Evolutionary conservation across 176 grass and related monocot species (phyloP), one percentile per base, ranked within the genome.

Genomic region (Musa troglodytarum): DNA sequence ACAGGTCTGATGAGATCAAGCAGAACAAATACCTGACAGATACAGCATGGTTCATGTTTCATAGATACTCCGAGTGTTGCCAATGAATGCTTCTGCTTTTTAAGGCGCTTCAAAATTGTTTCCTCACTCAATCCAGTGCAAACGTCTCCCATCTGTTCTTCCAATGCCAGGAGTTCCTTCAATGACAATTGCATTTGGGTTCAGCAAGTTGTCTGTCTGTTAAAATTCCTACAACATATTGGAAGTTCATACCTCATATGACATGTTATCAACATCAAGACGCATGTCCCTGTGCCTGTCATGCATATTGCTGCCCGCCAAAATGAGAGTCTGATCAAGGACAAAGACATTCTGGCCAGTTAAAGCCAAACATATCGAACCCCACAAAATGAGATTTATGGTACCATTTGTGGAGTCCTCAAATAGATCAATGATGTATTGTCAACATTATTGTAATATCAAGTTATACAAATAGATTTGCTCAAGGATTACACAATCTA

Each of bases 201-300:
- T 52, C 22, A n/a, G 34, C 34, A 6, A 43, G 4, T 43, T 43
- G 34, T 43, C 34, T 5, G 34, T 10, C 11, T 34, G 16, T 3
- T 68, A 16, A 28, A 49, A 68, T 23, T 28, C 20, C 20, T 24
- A n/a, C 69, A 28, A 54, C 50, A 73, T 9, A 9, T 8, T 12
- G 8, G 52, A 56, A 11, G 11, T 26, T 29, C 21, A 29, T 74
- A 74, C 72, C 72, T 74, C 72, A 15, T 74, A 74, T 19, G 72
- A 74, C 72, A 74, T 74, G 53, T 26, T 74, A 57, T 74, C 72
- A 28, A 74, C 72, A 74, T 74, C 72, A 58, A 74, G 72, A 43
- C 72, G 72, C 72, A 74, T 74, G 53, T 74, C 72, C 50, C 72
- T 74, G 53, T 74, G 72, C 52, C 72, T 74, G 50, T 74, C 72